Conservation (phyloP, 352 stramenopile species). For the Globisporangium cederbergense region DNA sequence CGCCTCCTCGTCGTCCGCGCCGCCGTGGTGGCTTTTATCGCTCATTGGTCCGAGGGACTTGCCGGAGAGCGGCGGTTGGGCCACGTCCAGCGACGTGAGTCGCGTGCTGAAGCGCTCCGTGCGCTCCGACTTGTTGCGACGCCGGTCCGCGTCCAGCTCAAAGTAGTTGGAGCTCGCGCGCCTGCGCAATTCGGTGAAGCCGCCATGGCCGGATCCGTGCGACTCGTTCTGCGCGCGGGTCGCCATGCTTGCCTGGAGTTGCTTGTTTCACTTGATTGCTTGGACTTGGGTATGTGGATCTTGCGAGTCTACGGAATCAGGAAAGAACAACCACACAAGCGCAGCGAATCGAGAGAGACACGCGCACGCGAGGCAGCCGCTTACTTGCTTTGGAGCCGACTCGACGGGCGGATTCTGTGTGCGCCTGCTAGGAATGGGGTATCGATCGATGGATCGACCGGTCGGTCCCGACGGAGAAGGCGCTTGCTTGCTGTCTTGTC, state of each 20-base stretch:
- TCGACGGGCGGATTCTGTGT: too few relatives aligned
- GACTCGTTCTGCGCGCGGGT: conserved; percentile 13
- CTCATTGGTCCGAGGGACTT: conserved; percentile 8
- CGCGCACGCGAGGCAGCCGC: too few relatives aligned
- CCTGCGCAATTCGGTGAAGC: conserved; percentile 26
- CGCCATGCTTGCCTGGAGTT: conserved; percentile 9
- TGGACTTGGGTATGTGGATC: not conserved
- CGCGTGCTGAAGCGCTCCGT: conserved; percentile 55
- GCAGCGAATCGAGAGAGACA: not conserved
- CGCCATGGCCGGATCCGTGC: conserved; percentile 2
- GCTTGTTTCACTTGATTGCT: not conserved
- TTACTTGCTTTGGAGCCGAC: too few relatives aligned
- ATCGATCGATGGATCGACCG: not conserved
- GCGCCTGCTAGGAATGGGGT: not conserved
- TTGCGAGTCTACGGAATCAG: not conserved
- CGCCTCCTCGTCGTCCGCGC: conserved; percentile 61
- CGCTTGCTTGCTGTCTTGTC: not conserved
- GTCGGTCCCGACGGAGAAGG: not conserved
- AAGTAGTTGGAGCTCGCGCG: conserved; percentile 85
- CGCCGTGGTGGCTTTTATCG: conserved; percentile 1
- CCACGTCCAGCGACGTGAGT: conserved; percentile 57
- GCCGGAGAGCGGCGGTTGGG: conserved; percentile 16
- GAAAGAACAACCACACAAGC: conserved; percentile 2
- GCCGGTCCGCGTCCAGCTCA: conserved; percentile 68
- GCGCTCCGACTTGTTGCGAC: conserved; percentile 69